Base-by-base conservation (phyloP, 352 stramenopile species). In the Globisporangium cylindrosporum region DNA sequence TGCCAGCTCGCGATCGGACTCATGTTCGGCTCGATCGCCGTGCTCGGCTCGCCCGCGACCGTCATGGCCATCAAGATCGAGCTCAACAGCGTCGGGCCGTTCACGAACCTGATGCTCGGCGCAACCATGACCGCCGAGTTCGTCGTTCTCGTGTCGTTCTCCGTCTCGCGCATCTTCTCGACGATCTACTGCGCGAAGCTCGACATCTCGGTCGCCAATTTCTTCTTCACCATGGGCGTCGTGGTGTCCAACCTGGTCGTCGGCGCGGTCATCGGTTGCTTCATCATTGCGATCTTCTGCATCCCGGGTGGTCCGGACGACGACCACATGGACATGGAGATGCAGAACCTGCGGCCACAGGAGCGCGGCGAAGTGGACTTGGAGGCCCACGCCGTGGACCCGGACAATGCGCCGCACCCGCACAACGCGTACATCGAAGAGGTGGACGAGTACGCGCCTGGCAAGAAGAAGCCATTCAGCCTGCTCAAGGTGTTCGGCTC, bases 11-110 rank as follows among this genome's bases (percentile, higher is more conserved):
- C 81, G 5, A 89, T 91, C 56, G 80, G 79, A 2, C 81, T 90
- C 72, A 84, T 91, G 77, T 91, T 91, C 38, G 84, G 72, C 54
- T 92, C 84, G 62, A 92, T 90, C 61, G 86, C 80, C 3, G 84
- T 92, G 38, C 70, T 90, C 8, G 80, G 75, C 1, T 92, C 84
- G 14, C 84, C 84, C 0, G 77, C 81, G 7, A 92, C 84, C 12
- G 80, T 89, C 51, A 90, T 92, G 82, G 84, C 82, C 20, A 89
- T 91, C 71, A 89, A 91, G 72, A 91, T 89, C 59, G 82, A 91
- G 62, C 75, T 90, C 61, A 88, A 92, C 56, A 88, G 81, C 32
- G 84, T 88, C 53, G 84, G 84, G 1, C 80, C 80, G 5, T 92
- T 92, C 66, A 92, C 84, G 5, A 90, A 86, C 68, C 73, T 92